Conservation (phyloP, 2,329 filamentous ascomycete genomes). For the Colletotrichum nymphaeae region DNA sequence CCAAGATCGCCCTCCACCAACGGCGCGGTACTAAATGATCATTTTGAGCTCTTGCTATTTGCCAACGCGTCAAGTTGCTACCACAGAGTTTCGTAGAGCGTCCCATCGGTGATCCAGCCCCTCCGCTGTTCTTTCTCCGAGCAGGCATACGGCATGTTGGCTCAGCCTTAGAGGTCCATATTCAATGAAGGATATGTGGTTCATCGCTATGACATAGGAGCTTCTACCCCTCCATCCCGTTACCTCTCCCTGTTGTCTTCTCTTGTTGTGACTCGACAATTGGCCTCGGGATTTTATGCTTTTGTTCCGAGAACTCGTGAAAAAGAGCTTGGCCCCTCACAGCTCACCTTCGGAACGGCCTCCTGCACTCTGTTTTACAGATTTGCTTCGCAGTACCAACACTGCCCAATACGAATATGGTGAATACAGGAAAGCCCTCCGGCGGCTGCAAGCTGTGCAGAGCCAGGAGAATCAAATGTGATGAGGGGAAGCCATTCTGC, state of each 20-base stretch:
- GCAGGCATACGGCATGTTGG: conserved; percentile 19
- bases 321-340: conserved; percentile 23
- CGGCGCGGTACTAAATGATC: background rate
- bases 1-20: conserved; percentile 4
- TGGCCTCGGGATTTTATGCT: conserved; percentile 7
- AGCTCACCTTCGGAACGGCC: background rate
- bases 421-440: conserved; percentile 42
- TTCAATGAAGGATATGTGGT: conserved; percentile 9
- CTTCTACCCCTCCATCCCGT: background rate
- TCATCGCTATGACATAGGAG: conserved; percentile 31
- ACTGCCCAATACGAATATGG: conserved; percentile 31
- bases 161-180: conserved; percentile 1
- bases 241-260: background rate
- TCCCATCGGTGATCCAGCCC: conserved; percentile 32
- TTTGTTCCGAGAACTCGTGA: conserved; percentile 9
- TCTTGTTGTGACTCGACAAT: background rate
- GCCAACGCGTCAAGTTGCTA: background rate
- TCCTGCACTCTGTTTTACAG: background rate
- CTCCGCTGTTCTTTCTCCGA: background rate
- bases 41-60: background rate
- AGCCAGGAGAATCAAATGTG: conserved; percentile 40
- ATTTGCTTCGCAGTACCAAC: background rate
- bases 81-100: conserved; percentile 26
- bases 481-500: conserved; percentile 40
- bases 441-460: conserved; percentile 41